These are phyloP conservation scores for Rhodosorus marinus DNA, from an alignment of 23 red algal genomes.

Conservation along the genomic window DNA sequence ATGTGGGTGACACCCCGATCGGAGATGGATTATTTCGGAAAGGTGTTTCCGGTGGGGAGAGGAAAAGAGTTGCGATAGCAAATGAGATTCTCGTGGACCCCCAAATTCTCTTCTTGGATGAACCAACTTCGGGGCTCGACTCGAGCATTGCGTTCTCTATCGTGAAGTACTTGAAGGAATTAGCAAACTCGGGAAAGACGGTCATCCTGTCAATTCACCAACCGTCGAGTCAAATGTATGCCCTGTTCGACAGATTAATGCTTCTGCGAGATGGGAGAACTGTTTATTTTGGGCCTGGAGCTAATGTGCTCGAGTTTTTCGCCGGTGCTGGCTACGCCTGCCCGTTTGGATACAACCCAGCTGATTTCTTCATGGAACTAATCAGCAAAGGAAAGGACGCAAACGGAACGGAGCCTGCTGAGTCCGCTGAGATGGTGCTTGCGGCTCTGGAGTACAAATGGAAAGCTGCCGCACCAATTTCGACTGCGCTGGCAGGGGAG, in stretches of 20 bases:
- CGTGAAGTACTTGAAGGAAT: constrained; percentile 27
- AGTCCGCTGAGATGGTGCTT: too few relatives aligned
- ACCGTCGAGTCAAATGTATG: constrained; percentile 54
- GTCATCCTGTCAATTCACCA: constrained; percentile 83
- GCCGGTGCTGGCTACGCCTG: constrained; percentile 27
- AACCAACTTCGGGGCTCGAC: too few relatives aligned
- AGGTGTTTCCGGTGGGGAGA: constrained; percentile 71
- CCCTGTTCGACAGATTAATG: constrained; percentile 62
- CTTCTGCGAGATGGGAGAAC: constrained; percentile 29
- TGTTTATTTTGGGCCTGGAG: constrained; percentile 51
- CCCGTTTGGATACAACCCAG: constrained; percentile 80
- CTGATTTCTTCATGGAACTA: constrained; percentile 58
- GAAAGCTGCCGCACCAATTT: too few relatives aligned
- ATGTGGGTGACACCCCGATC: constrained; percentile 41
- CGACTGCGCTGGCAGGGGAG: too few relatives aligned
- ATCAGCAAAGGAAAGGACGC: constrained; percentile 19
- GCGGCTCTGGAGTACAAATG: too few relatives aligned
- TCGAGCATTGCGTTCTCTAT: constrained; percentile 57
- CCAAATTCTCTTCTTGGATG: constrained; percentile 44
- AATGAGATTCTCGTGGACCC: constrained; percentile 80
- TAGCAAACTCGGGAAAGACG: constrained; percentile 39
- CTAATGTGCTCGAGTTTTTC: constrained; percentile 25
- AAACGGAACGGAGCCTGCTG: neutral
- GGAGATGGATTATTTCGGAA: constrained; percentile 67
- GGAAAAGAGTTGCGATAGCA: constrained; percentile 73